Base-by-base conservation (phyloP, 2,329 filamentous ascomycete genomes). In the Pochonia chlamydosporia region DNA sequence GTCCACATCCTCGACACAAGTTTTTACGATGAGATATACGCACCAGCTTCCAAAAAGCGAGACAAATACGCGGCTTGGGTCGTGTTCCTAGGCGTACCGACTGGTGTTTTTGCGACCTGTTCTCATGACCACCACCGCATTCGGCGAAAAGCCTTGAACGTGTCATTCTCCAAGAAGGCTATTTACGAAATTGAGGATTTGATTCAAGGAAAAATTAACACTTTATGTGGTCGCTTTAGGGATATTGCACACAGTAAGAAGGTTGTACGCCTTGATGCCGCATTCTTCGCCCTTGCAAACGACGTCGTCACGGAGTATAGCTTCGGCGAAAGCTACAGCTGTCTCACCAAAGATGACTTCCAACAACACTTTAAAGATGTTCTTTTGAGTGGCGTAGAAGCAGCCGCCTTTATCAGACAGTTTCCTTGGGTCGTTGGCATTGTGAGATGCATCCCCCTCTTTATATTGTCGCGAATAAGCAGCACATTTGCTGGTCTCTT, bases 1-100 rank as follows among this genome's bases (percentile, higher is more conserved):
- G 47, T 65, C 1, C 56, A 59, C 45, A 55, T 64, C 28, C 42
- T 54, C n/a, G 59, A 64, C 33, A 54, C 58, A 1, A 50, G 50
- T 14, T 59, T 55, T 37, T 63, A 58, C 35, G 53, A 62, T 35
- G 43, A 28, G 16, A 39, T 39, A 11, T 39, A 39, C 40, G 42
- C 40, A 9, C 11, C 37, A 16, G 28, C 26, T 5, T 23, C 24
- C 11, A 30, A 41, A 16, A 40, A 40, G 21, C 40, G 26, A 10
- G 37, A 44, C 43, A 43, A 44, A 21, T 49, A 51, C 46, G 39
- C 20, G 20, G 35, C 16, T 40, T 44, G 11, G 11, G 24, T 26
- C 4, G 31, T 37, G n/a, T 23, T 28, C 36, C 28, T 43, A 28
- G 46, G 20, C 33, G 43, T 14, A 49, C 40, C 37, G 2, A 48